Base-by-base conservation (phyloP, 2,329 filamentous ascomycete species). In the Exophiala spinifera region DNA sequence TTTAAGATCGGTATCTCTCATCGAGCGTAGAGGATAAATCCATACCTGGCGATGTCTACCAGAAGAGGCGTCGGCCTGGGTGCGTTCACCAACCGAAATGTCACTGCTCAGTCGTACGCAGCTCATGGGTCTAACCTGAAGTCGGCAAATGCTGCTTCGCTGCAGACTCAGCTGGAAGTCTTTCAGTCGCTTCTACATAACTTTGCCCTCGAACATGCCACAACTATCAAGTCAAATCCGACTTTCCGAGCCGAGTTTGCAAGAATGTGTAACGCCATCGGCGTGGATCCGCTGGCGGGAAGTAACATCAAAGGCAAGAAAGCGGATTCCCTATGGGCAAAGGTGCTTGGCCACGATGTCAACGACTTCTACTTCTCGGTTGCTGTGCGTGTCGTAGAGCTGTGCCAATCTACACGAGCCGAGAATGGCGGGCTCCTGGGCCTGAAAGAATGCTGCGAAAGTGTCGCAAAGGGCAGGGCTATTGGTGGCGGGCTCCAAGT, bases 301-400 rank as follows among this genome's bases (percentile, higher is more conserved):
- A 80, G 76, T 63, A 83, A 79, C 65, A 72, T 75, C 56, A 70
- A 76, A 63, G 76, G 77, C 49, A 76, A 76, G 57, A 77, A 76
- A 4, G 77, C 74, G 1, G 82, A 83, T 15, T 94, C 87, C 55
- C 85, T 96, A 55, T 97, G 94, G 92, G 88, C 90, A 7, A 91
- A 96, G 75, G 83, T 97, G 59, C 80, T 97, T 17, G 94, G 94
- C 25, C 84, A 88, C 56, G 91, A 86, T 65, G 91, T 99, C 63
- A 95, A 96, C 69, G 94, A 99, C 71, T 99, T 99, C 69, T 99
- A 97, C 75, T 97, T 97, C 71, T 92, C 95, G 76, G 83, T 99
- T 43, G 94, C 91, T 1, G 92, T 97, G n/a, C 82, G 89, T 46
- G 88, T 97, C 1, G 94, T 99, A 4, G 92, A 97, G 71, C 84